Evolutionary conservation across 1,139 yeast genomes (phyloP).

Genomic region (Trichomonascaceae sp.): DNA sequence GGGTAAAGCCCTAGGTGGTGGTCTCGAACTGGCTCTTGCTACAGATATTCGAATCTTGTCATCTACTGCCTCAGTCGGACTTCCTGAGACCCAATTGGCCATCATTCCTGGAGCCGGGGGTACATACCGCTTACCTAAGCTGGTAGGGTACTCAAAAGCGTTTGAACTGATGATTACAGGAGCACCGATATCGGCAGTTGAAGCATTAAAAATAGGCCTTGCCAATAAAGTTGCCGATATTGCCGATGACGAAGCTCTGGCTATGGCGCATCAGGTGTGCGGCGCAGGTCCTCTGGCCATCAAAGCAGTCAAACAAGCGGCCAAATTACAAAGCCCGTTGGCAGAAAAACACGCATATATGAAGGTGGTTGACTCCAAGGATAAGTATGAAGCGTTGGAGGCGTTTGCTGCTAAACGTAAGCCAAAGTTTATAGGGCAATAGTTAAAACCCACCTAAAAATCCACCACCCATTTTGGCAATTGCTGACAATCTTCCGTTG

Average conservation of each 20-base stretch:
- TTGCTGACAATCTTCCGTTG: not conserved
- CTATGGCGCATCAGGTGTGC: slow-evolving; percentile 25
- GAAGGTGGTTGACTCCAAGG: slow-evolving; percentile 28
- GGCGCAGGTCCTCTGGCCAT: slow-evolving; percentile 31
- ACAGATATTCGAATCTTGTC: slow-evolving; percentile 28
- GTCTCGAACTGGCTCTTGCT: slow-evolving; percentile 28
- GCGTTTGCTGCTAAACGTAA: slow-evolving; percentile 30
- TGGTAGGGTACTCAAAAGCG: slow-evolving; percentile 28
- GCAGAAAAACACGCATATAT: slow-evolving; percentile 27
- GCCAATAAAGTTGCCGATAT: slow-evolving; percentile 23
- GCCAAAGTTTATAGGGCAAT: slow-evolving; percentile 29
- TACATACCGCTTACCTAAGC: slow-evolving; percentile 28
- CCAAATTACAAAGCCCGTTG: slow-evolving; percentile 23
- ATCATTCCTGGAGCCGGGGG: slow-evolving; percentile 33
- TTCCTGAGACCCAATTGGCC: slow-evolving; percentile 29
- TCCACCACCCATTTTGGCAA: not conserved
- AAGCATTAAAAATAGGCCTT: slow-evolving; percentile 26
- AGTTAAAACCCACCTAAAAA: slow-evolving; percentile 1
- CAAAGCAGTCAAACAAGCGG: slow-evolving; percentile 29
- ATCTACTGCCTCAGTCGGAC: slow-evolving; percentile 21
- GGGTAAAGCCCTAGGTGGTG: slow-evolving; percentile 32
- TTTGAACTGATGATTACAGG: slow-evolving; percentile 28
- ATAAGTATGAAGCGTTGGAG: slow-evolving; percentile 30
- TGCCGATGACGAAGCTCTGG: slow-evolving; percentile 24
- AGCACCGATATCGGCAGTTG: slow-evolving; percentile 24